Evolutionary conservation across 352 stramenopile genomes (phyloP).

Genomic region (Phytophthora sansomeana): DNA sequence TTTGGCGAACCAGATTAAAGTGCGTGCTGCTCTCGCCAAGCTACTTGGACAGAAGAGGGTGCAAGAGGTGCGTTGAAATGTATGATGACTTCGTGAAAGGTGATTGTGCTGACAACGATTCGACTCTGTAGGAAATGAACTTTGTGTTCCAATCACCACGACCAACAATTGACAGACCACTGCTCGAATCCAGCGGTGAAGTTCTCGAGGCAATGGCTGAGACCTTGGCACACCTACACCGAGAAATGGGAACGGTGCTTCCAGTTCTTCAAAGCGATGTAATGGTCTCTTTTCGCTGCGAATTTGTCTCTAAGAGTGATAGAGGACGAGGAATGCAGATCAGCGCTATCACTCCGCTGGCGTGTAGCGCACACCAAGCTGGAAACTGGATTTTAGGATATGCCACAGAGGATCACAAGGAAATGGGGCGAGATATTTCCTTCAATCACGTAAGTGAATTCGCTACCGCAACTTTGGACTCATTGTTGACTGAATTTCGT

Average conservation of each 20-base stretch:
- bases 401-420: slow-evolving; percentile 11
- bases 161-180: slow-evolving; percentile 1
- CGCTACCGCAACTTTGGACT: background rate
- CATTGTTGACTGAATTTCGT: background rate
- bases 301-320: background rate
- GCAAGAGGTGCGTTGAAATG: slow-evolving; percentile 8
- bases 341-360: slow-evolving; percentile 28
- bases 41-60: slow-evolving; percentile 3
- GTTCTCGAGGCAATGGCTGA: slow-evolving; percentile 14
- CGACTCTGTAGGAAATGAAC: slow-evolving; percentile 4
- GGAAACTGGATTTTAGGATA: slow-evolving; percentile 23
- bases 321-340: slow-evolving; percentile 4
- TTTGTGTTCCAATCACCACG: slow-evolving; percentile 29
- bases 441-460: background rate
- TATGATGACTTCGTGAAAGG: background rate
- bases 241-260: slow-evolving; percentile 17
- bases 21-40: slow-evolving; percentile 2
- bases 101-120: background rate
- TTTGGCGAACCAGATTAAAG: slow-evolving; percentile 5
- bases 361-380: slow-evolving; percentile 3
- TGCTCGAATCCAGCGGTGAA: slow-evolving; percentile 4
- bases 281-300: slow-evolving; percentile 10
- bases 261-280: background rate
- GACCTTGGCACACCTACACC: slow-evolving; percentile 10
- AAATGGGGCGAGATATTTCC: slow-evolving; percentile 12